These are phyloP conservation scores for Hygrophila difformis DNA, from an alignment of 257 asterid species.

Conservation along the genomic window DNA sequence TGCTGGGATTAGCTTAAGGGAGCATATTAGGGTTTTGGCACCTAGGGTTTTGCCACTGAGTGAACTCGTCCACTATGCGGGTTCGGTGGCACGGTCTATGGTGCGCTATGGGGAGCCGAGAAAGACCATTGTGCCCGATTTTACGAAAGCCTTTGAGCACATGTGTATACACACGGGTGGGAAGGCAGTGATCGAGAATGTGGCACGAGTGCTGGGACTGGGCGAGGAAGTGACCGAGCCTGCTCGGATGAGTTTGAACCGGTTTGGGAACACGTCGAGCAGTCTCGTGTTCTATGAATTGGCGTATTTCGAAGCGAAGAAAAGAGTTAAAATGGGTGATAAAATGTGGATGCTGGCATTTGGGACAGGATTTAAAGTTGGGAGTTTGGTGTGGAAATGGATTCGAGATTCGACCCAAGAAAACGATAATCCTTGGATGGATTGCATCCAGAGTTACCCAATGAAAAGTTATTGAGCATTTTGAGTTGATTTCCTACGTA, in stretches of 20 bases:
- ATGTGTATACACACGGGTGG: conserved; percentile 65
- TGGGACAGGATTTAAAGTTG: conserved; percentile 65
- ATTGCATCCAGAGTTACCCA: conserved; percentile 48
- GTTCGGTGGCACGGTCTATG: conserved; percentile 15
- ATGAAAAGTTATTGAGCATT: no score
- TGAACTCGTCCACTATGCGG: conserved; percentile 29
- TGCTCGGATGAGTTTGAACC: conserved; percentile 48
- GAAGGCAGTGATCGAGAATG: conserved; percentile 50
- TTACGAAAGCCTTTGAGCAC: conserved; percentile 49
- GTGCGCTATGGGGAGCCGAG: neutral
- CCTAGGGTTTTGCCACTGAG: conserved; percentile 49
- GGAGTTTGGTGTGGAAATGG: conserved; percentile 59
- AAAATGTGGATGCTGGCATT: conserved; percentile 73
- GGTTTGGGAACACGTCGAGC: conserved; percentile 69
- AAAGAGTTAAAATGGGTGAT: conserved; percentile 48
- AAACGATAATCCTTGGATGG: conserved; percentile 61
- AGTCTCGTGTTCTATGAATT: conserved; percentile 60
- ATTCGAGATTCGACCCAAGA: conserved; percentile 38
- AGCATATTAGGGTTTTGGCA: conserved; percentile 41
- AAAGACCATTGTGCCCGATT: conserved; percentile 38
- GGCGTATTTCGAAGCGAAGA: conserved; percentile 69
- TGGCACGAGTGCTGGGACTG: conserved; percentile 33
- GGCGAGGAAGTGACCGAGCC: conserved; percentile 40
- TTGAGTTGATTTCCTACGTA: no score
- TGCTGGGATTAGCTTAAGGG: conserved; percentile 32